phyloP scores from a whole-genome alignment of 495 filamentous ascomycete species.

The Penicillium simplicissimum region DNA sequence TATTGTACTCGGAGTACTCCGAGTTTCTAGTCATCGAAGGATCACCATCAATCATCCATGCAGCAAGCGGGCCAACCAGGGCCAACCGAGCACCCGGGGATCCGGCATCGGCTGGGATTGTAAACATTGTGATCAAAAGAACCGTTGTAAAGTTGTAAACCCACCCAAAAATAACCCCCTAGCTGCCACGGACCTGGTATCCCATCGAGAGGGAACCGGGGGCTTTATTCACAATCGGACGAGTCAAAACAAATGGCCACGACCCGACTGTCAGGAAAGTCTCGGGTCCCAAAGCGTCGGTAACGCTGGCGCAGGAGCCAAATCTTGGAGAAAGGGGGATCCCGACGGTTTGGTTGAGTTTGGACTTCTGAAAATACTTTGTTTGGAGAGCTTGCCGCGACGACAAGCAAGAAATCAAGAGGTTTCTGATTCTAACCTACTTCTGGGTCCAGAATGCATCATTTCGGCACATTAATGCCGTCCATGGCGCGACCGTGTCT shows the following conservation, averaged over 20 bases:
- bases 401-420: neutral
- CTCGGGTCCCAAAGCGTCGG: constrained; percentile 29
- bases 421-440: neutral
- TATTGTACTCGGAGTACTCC: constrained; percentile 19
- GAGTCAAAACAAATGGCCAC: constrained; percentile 22
- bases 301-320: constrained; percentile 26
- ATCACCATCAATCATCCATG: neutral
- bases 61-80: neutral
- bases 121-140: constrained; percentile 9
- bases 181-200: constrained; percentile 26
- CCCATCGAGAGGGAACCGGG: constrained; percentile 19
- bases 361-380: neutral
- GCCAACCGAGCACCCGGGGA: constrained; percentile 13
- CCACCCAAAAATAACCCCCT: constrained; percentile 10
- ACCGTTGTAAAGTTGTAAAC: constrained; percentile 14
- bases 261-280: constrained; percentile 31
- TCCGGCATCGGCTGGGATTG: neutral
- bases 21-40: neutral
- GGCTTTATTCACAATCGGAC: constrained; percentile 19
- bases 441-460: neutral
- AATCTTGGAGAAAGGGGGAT: constrained; percentile 7
- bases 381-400: neutral
- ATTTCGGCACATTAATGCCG: neutral
- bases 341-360: neutral
- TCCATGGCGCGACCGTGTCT: neutral